Evolutionary conservation across 2,329 filamentous ascomycete genomes (phyloP), one percentile per base, ranked within the genome.

Genomic region (Trichoderma gracile): DNA sequence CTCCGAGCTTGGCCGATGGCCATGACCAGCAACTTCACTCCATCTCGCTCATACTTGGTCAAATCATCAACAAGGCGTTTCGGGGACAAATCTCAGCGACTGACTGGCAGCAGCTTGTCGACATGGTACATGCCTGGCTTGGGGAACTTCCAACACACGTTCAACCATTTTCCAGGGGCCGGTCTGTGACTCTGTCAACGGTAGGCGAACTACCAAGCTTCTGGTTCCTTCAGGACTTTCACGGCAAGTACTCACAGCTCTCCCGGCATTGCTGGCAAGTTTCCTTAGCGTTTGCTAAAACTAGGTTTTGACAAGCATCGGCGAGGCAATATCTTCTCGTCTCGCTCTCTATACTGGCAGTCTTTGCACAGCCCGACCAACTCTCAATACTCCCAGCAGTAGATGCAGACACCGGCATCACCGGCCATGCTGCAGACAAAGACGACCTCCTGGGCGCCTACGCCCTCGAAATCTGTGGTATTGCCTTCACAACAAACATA

Each of bases 281-380:
- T 21, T 12, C 21, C 10, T 47, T 7, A 23, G 9, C 1, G 6
- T 3, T 23, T 38, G 19, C 40, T 62, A 5, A 62, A 17, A 50
- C 25, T 46, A 2, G 6, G 14, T 1, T 38, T 5, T 38, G 10
- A 19, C 14, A 23, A 82, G 80, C 78, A 8, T 74, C 80, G 19
- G 74, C 75, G 8, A 67, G 78, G 47, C 80, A 82, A 60, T 82
- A 82, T 65, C 78, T 74, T 57, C 71, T 80, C 6, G 74, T 78
- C 0, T 70, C 74, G 0, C 54, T 74, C 47, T 71, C 69, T n/a
- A 71, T 81, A 17, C 66, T 81, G 4, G 65, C 63, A 1, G 59
- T 67, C 15, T 27, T 67, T 15, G 67, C 72, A 12, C 61, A 65
- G 0, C 33, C 46, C 0, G 43, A 64, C 19, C 60, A 67, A 2